Evolutionary conservation across 2,329 filamentous ascomycete species (phyloP).

Genomic region (Colletotrichum chlorophyti): DNA sequence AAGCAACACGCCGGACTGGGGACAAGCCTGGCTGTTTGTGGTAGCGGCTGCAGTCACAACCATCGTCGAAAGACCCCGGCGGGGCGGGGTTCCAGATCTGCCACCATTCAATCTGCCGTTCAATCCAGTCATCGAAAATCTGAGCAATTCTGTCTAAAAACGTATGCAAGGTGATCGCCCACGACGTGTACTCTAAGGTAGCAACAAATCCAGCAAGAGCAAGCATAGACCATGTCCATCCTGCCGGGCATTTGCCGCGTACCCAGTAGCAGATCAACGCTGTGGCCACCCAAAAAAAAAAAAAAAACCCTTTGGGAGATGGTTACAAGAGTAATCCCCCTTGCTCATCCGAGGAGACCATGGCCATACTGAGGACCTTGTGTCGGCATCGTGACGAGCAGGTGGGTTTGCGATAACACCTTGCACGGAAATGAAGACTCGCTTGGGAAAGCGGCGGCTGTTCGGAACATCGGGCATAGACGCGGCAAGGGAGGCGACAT

Average conservation of each 20-base stretch:
- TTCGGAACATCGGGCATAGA: conserved; percentile 15
- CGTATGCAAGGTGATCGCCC: conserved; percentile 5
- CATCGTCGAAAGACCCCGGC: conserved; percentile 17
- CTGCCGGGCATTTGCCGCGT: no score
- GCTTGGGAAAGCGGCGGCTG: conserved; percentile 10
- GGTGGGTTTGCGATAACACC: conserved; percentile 4
- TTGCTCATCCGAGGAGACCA: background rate
- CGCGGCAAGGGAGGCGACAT: conserved; percentile 18
- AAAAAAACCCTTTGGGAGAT: background rate
- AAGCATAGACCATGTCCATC: background rate
- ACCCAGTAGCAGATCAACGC: no score
- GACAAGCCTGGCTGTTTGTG: conserved; percentile 11
- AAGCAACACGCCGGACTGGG: conserved; percentile 8
- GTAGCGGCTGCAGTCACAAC: conserved; percentile 10
- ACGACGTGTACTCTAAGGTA: no score
- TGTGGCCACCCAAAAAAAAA: no score
- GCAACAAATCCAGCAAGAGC: background rate
- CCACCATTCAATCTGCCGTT: conserved; percentile 3
- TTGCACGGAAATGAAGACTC: conserved; percentile 7
- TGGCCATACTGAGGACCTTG: no score
- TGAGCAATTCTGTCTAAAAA: conserved; percentile 8
- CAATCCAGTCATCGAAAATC: conserved; percentile 12
- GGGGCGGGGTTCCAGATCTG: conserved; percentile 7
- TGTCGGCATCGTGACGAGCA: conserved; percentile 8
- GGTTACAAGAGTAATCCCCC: background rate